phyloP scores from a whole-genome alignment of 2,329 filamentous ascomycete genomes.

The Pseudogymnoascus sp. region DNA sequence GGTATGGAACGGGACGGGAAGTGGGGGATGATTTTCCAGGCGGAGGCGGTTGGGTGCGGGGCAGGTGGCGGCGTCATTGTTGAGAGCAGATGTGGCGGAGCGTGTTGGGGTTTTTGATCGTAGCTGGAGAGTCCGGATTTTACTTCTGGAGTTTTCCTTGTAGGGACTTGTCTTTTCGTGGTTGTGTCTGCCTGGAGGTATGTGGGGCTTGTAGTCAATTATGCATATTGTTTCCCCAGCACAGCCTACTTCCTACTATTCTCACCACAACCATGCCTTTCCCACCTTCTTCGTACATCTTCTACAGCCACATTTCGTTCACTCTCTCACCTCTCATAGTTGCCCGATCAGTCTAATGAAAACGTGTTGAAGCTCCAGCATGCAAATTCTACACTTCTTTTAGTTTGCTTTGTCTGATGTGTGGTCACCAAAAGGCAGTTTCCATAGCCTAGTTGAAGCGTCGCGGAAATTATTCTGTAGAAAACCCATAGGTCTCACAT shows the following conservation, averaged over 20 bases:
- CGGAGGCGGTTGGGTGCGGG: neutral
- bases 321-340: neutral
- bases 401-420: neutral
- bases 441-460: neutral
- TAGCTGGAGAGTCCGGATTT: neutral
- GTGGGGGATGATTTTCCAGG: conserved; percentile 12
- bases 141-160: neutral
- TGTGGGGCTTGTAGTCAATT: conserved; percentile 12
- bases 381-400: neutral
- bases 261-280: neutral
- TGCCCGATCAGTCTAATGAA: neutral
- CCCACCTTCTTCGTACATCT: neutral
- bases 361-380: neutral
- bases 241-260: neutral
- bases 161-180: neutral
- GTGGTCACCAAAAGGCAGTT: too few relatives aligned
- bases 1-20: conserved; percentile 3
- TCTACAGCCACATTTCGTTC: neutral
- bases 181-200: conserved; percentile 12
- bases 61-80: neutral
- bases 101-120: neutral
- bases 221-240: neutral
- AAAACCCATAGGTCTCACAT: neutral
- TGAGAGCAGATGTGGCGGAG: neutral
- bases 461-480: neutral